A percentile compares a stretch with the other conserved stretches of the same genome.
Conservation (phyloP, 2,329 filamentous ascomycete genomes). For the Amphichorda felina region DNA sequence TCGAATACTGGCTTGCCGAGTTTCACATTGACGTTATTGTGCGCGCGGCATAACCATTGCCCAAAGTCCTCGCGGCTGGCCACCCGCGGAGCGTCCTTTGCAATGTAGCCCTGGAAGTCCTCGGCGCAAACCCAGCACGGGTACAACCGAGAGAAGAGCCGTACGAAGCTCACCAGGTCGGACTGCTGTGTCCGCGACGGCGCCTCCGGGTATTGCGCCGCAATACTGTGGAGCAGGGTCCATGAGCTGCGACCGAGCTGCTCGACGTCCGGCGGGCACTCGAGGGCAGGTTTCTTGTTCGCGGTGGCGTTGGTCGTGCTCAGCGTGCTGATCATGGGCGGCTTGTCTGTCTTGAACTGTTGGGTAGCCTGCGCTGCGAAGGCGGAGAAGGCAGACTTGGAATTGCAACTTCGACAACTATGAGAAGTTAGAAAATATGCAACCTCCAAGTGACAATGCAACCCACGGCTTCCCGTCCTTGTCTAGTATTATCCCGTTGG, state of each 20-base stretch:
- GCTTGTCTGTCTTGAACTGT: no score
- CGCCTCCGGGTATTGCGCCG: constrained; percentile 67
- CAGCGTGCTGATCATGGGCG: no score
- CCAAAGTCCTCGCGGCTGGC: constrained; percentile 59
- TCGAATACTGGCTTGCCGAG: constrained; percentile 87
- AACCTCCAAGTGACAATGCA: neutral
- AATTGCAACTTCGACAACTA: constrained; percentile 21
- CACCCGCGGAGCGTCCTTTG: constrained; percentile 51
- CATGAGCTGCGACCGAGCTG: constrained; percentile 76
- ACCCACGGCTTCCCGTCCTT: constrained; percentile 78
- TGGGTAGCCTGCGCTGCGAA: constrained; percentile 14
- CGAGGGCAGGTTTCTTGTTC: constrained; percentile 22
- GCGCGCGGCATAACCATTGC: constrained; percentile 72
- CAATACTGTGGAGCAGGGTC: constrained; percentile 88
- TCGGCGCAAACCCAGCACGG: constrained; percentile 94
- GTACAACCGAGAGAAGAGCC: constrained; percentile 74
- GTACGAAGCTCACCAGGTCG: constrained; percentile 68
- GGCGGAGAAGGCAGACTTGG: constrained; percentile 15
- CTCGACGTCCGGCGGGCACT: constrained; percentile 89
- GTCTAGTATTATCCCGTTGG: constrained; percentile 63
- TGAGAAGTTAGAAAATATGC: neutral
- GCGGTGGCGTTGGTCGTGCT: constrained; percentile 15
- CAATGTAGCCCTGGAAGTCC: constrained; percentile 78
- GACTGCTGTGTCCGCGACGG: constrained; percentile 59
- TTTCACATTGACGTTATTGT: constrained; percentile 82